Percentiles rank a stretch among this genome's conserved stretches.
phyloP scores from a whole-genome alignment of 1,284 basidiomycete species.

The Malassezia caprae region DNA sequence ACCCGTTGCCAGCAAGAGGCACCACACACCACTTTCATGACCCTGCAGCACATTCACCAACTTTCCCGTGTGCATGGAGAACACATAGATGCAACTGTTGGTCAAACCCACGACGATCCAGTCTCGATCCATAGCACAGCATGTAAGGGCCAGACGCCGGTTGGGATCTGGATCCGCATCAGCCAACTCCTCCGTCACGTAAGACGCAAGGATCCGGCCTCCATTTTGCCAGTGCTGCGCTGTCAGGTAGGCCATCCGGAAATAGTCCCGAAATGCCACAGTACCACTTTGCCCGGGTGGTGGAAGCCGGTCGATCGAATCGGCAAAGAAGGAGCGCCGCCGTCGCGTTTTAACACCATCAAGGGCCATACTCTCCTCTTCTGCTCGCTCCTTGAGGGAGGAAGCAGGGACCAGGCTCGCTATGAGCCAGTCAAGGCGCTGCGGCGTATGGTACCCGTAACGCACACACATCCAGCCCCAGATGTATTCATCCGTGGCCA shows the following conservation, averaged over 20 bases:
- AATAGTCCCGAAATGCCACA: slow-evolving; percentile 50
- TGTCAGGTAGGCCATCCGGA: slow-evolving; percentile 66
- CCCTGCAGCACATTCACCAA: slow-evolving; percentile 69
- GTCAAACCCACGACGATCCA: slow-evolving; percentile 85
- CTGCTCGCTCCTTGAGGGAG: neutral
- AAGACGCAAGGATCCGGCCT: slow-evolving; percentile 66
- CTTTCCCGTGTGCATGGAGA: slow-evolving; percentile 68
- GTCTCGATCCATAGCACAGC: slow-evolving; percentile 69
- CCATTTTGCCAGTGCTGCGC: slow-evolving; percentile 74
- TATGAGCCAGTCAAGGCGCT: slow-evolving; percentile 10
- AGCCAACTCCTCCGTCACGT: slow-evolving; percentile 50
- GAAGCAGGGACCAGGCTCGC: neutral
- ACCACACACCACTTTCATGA: slow-evolving; percentile 85
- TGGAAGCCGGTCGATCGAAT: neutral
- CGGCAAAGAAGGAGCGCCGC: slow-evolving; percentile 5
- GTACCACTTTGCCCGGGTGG: neutral
- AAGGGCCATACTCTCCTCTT: neutral
- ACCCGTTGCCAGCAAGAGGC: slow-evolving; percentile 60
- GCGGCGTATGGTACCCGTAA: slow-evolving; percentile 21
- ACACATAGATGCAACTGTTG: slow-evolving; percentile 76
- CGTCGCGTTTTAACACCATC: neutral
- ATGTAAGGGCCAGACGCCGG: slow-evolving; percentile 66
- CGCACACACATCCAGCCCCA: slow-evolving; percentile 70
- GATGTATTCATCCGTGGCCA: slow-evolving; percentile 70
- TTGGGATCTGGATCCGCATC: slow-evolving; percentile 51